Base-by-base conservation (phyloP, 331 rosid genomes). In the Malus hybrid region DNA sequence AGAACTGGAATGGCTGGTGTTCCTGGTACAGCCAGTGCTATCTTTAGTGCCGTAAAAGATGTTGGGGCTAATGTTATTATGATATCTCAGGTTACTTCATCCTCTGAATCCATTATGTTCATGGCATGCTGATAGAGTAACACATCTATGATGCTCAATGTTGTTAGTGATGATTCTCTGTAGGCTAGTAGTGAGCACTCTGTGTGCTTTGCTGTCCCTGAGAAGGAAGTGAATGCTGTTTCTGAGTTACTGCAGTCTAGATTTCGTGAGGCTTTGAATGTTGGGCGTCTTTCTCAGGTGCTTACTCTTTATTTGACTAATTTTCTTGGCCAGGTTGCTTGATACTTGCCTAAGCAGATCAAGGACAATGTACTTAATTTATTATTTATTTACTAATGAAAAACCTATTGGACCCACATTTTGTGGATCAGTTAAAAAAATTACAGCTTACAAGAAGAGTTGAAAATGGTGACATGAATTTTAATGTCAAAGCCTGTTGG, bases 1-100 rank as follows among this genome's bases (percentile, higher is more conserved):
- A 95, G 99, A 78, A 92, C 99, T 79, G 99, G 99, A 65, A 92
- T 95, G 99, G 99, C 99, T 65, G 99, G 99, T 83, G 97, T 95
- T 80, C 99, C 99, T 67, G 99, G 99, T 81, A 95, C 99, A 33
- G 97, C 99, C 55, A 81, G 91, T 81, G 83, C 87, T 76, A 95
- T 95, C 78, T 94, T 95, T 88, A 83, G 86, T 71, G 93, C 90
- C 6, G 99, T 92, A 72, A 95, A 95, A 80, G 97, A 92, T 81
- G 99, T 95, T 75, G 99, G 99, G 83, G 99, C 99, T 69, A 95
- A 95, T 89, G 99, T 92, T 85, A 87, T 95, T 77, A 95, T 95
- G 99, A 95, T 95, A 87, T 95, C 99, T 80, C 99, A 95, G 97
- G 99, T 92, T 44, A 78, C 69, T 67, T 52, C 34, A 20, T 77